Evolutionary conservation across 2,329 filamentous ascomycete species (phyloP).

Genomic region (Metarhizium album): DNA sequence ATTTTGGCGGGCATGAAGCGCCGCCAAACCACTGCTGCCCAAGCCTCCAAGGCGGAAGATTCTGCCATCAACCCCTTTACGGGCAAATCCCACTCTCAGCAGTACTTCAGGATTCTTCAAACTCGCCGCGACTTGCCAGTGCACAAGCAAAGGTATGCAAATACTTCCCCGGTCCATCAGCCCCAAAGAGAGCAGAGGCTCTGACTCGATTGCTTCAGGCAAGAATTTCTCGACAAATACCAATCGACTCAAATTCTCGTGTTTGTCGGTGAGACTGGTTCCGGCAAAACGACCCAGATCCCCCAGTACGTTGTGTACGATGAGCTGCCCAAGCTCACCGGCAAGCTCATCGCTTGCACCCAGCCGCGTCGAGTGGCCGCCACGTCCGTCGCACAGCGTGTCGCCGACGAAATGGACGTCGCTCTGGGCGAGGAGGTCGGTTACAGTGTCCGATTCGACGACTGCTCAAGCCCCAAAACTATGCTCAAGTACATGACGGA

Average conservation of each 20-base stretch:
- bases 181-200: background rate
- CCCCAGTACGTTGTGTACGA: conserved; percentile 97
- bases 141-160: conserved; percentile 66
- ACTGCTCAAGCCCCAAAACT: conserved; percentile 79
- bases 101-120: conserved; percentile 86
- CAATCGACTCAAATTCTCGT: conserved; percentile 93
- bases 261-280: conserved; percentile 98
- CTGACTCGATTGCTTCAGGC: conserved; percentile 32
- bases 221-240: conserved; percentile 89
- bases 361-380: conserved; percentile 95
- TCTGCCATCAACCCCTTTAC: conserved; percentile 80
- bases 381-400: conserved; percentile 97
- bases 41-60: conserved; percentile 68
- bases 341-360: conserved; percentile 92
- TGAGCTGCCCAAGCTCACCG: conserved; percentile 75
- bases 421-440: conserved; percentile 87
- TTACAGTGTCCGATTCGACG: conserved; percentile 98
- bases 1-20: conserved; percentile 58
- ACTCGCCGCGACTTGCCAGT: conserved; percentile 79
- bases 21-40: conserved; percentile 67
- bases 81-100: conserved; percentile 59
- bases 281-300: conserved; percentile 98
- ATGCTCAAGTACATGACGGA: conserved; percentile 99
- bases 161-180: conserved; percentile 1
- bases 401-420: conserved; percentile 93